Evolutionary conservation across 495 filamentous ascomycete genomes (phyloP).

Genomic region (Pyrenula massariospora): DNA sequence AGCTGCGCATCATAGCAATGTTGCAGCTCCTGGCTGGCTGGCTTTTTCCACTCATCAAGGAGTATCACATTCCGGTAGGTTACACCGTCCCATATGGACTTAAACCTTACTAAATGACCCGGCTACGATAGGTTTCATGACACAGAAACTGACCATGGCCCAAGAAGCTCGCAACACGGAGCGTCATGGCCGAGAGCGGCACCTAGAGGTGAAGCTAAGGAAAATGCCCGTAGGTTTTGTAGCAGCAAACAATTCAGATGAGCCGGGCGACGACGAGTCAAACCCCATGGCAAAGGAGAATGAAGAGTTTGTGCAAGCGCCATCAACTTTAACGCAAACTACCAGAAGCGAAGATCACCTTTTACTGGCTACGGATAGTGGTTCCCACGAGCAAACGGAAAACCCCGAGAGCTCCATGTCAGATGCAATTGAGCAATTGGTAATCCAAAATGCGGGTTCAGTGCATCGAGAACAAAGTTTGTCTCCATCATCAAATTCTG

Average conservation of each 20-base stretch:
- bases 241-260: not conserved
- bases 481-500: not conserved
- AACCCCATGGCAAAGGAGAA: not conserved
- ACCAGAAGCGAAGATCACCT: not conserved
- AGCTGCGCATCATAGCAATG: too few relatives aligned
- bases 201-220: not conserved
- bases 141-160: constrained; percentile 35
- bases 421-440: not conserved
- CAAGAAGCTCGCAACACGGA: constrained; percentile 73
- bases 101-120: too few relatives aligned
- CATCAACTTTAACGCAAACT: not conserved
- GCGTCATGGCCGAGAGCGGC: constrained; percentile 9
- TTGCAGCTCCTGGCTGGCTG: too few relatives aligned
- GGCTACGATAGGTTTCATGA: too few relatives aligned
- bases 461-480: not conserved
- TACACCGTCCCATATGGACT: too few relatives aligned
- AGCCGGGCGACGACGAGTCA: not conserved
- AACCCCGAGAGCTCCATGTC: not conserved
- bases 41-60: too few relatives aligned
- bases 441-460: not conserved
- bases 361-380: not conserved
- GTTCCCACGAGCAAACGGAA: not conserved
- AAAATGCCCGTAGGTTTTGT: not conserved
- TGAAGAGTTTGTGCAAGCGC: not conserved
- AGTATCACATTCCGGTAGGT: too few relatives aligned